Percentiles rank a stretch among this genome's conserved stretches.
Evolutionary conservation across 805 yeast species (phyloP).

Genomic region (Zygoascus ofunaensis): DNA sequence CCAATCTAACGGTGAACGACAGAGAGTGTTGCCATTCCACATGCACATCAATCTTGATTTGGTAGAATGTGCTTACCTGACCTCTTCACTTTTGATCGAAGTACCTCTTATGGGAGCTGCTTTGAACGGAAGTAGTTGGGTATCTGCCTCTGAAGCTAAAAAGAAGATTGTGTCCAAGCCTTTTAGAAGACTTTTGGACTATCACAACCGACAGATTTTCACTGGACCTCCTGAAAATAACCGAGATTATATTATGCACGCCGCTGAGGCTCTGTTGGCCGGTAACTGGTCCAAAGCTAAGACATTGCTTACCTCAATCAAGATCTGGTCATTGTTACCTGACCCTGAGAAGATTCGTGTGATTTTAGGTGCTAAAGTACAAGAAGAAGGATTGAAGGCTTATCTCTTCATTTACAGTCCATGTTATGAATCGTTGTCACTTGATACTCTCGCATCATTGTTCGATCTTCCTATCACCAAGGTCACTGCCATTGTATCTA

Average conservation of each 20-base stretch:
- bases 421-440: slow-evolving; percentile 64
- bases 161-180: slow-evolving; percentile 69
- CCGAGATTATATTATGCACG: slow-evolving; percentile 85
- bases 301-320: slow-evolving; percentile 62
- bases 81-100: slow-evolving; percentile 81
- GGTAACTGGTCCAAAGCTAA: slow-evolving; percentile 85
- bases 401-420: slow-evolving; percentile 68
- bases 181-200: slow-evolving; percentile 83
- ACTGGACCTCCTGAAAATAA: slow-evolving; percentile 97
- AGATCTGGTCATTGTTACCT: slow-evolving; percentile 78
- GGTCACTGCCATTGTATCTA: slow-evolving; percentile 56
- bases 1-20: slow-evolving; percentile 68
- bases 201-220: slow-evolving; percentile 87
- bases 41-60: slow-evolving; percentile 95
- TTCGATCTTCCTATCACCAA: slow-evolving; percentile 51
- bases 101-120: slow-evolving; percentile 69
- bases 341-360: slow-evolving; percentile 53
- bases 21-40: slow-evolving; percentile 90
- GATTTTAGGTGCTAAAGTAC: slow-evolving; percentile 69
- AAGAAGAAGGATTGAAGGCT: slow-evolving; percentile 87
- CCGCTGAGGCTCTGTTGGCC: slow-evolving; percentile 76
- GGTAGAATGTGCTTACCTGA: slow-evolving; percentile 87
- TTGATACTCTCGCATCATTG: slow-evolving; percentile 51
- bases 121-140: slow-evolving; percentile 29
- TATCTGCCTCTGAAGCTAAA: slow-evolving; percentile 43